Evolutionary conservation across 441 rosid genomes (phyloP).

Genomic region (Biscutella laevigata): DNA sequence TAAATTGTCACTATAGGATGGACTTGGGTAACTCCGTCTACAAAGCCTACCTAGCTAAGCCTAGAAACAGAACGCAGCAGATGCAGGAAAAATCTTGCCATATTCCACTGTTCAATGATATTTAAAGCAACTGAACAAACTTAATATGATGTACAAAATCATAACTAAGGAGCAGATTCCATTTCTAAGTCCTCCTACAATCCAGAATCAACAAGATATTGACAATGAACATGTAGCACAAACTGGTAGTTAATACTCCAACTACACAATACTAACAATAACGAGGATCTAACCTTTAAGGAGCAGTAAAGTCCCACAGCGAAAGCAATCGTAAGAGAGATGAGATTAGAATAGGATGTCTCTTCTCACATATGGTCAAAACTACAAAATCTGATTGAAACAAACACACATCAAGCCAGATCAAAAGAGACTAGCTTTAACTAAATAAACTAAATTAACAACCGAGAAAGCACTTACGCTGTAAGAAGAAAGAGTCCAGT

Average conservation of each 20-base stretch:
- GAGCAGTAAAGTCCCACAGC: conserved; percentile 7
- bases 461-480: too few relatives aligned
- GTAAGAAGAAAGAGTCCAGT: too few relatives aligned
- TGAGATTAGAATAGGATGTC: neutral
- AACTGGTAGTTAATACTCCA: neutral
- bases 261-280: neutral
- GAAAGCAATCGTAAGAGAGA: conserved; percentile 7
- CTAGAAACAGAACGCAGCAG: neutral
- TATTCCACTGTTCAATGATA: conserved; percentile 6
- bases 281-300: conserved; percentile 20
- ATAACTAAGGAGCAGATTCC: conserved; percentile 9
- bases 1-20: neutral
- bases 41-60: neutral
- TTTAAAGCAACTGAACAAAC: conserved; percentile 11
- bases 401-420: conserved; percentile 14
- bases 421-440: conserved; percentile 11
- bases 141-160: neutral
- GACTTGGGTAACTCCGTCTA: neutral
- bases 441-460: too few relatives aligned
- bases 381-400: conserved; percentile 5
- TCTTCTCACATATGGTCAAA: conserved; percentile 8
- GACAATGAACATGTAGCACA: neutral
- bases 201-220: conserved; percentile 15
- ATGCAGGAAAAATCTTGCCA: neutral
- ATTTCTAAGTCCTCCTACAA: neutral